Evolutionary conservation across 345 rosid species (phyloP).

Genomic region (Euclidium syriacum): DNA sequence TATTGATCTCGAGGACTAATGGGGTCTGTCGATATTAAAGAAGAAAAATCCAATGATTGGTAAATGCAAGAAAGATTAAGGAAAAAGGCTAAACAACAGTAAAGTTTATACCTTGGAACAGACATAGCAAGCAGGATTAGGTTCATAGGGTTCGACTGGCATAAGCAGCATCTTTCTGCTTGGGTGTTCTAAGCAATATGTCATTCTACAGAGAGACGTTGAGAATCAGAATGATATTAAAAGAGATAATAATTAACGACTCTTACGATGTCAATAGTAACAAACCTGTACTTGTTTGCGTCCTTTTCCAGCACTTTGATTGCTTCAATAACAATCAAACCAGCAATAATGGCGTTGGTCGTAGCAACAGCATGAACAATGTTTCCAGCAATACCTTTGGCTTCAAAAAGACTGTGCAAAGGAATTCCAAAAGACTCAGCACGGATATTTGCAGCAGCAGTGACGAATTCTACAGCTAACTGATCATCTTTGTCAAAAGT

Average conservation of each 20-base stretch:
- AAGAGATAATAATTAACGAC: not conserved
- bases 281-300: constrained; percentile 63
- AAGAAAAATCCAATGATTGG: constrained; percentile 7
- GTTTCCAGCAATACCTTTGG: constrained; percentile 98
- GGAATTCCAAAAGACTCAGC: constrained; percentile 94
- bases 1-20: constrained; percentile 75
- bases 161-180: constrained; percentile 83
- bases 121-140: constrained; percentile 90
- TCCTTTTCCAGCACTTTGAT: constrained; percentile 85
- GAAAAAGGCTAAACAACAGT: constrained; percentile 5
- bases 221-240: not conserved
- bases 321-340: constrained; percentile 94
- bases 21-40: constrained; percentile 60
- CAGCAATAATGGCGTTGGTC: constrained; percentile 91
- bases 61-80: constrained; percentile 1
- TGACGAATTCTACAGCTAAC: constrained; percentile 93
- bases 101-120: constrained; percentile 71
- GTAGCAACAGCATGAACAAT: constrained; percentile 99
- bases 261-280: constrained; percentile 5
- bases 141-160: constrained; percentile 94
- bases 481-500: constrained; percentile 98
- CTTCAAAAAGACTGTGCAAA: constrained; percentile 95
- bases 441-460: constrained; percentile 98
- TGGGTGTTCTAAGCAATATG: constrained; percentile 91
- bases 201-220: constrained; percentile 53